A percentile compares a stretch with the other conserved stretches of the same genome.
These are phyloP conservation scores for Colletotrichum phormii DNA, from an alignment of 2,329 filamentous ascomycete species.

Conservation along the genomic window DNA sequence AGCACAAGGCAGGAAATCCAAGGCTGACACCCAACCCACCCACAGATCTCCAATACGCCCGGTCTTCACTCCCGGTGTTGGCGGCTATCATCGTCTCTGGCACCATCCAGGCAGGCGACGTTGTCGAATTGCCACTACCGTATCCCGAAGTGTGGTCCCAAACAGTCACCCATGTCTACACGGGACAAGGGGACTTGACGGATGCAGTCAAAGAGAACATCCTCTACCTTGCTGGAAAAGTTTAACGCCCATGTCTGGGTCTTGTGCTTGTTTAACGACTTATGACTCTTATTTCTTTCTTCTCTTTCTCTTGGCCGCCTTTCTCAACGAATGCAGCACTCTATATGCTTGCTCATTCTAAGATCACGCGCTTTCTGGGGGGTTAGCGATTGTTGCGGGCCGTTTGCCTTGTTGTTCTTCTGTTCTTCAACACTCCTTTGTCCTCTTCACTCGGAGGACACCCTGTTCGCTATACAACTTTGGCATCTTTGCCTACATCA, in stretches of 20 bases:
- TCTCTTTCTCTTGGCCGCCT: conserved; percentile 10
- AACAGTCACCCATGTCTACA: conserved; percentile 68
- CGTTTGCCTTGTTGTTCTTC: conserved; percentile 12
- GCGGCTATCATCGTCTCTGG: conserved; percentile 66
- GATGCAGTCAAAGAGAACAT: conserved; percentile 64
- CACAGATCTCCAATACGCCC: conserved; percentile 60
- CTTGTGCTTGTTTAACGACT: conserved; percentile 20
- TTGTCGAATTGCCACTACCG: conserved; percentile 68
- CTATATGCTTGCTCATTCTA: background rate
- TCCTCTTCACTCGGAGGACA: background rate
- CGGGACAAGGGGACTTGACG: conserved; percentile 58
- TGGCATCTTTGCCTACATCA: conserved; percentile 2
- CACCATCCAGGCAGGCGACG: conserved; percentile 62
- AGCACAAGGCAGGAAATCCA: background rate
- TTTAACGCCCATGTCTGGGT: conserved; percentile 43
- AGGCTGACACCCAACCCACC: conserved; percentile 19
- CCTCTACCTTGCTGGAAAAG: conserved; percentile 63
- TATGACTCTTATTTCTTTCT: conserved; percentile 16
- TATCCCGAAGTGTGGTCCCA: conserved; percentile 66
- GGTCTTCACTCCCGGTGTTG: conserved; percentile 63
- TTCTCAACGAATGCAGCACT: conserved; percentile 13
- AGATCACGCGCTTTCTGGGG: conserved; percentile 6
- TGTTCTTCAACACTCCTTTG: conserved; percentile 8
- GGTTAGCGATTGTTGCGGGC: background rate
- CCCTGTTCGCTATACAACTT: background rate